Evolutionary conservation across 2,329 filamentous ascomycete genomes (phyloP).

Genomic region (Xylaria sp.): DNA sequence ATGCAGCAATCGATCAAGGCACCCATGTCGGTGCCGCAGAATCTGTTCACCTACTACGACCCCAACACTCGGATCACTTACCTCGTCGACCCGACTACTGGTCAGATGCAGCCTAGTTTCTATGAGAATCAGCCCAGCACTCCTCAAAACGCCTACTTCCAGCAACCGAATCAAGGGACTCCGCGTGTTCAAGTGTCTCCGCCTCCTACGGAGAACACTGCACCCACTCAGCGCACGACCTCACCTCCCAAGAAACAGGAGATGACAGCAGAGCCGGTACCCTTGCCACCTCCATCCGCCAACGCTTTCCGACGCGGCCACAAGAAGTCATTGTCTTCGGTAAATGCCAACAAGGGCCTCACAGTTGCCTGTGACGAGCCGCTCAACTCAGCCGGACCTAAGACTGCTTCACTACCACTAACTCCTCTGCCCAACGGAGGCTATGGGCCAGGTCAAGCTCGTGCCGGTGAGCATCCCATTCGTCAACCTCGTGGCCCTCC

Average conservation of each 20-base stretch:
- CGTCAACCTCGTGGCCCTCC: conserved; percentile 95
- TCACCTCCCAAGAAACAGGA: conserved; percentile 74
- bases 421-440: conserved; percentile 80
- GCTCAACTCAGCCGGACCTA: conserved; percentile 74
- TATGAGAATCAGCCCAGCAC: conserved; percentile 59
- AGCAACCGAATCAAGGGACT: conserved; percentile 61
- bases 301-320: conserved; percentile 94
- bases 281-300: conserved; percentile 86
- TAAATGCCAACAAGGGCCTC: conserved; percentile 64
- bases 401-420: conserved; percentile 81
- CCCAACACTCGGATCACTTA: conserved; percentile 85
- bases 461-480: conserved; percentile 92
- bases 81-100: conserved; percentile 74
- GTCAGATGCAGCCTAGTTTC: conserved; percentile 54
- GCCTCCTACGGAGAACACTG: conserved; percentile 71
- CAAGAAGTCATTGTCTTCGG: conserved; percentile 86
- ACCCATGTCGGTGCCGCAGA: conserved; percentile 73
- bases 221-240: conserved; percentile 67
- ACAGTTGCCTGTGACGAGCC: conserved; percentile 58
- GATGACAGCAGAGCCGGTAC: conserved; percentile 73
- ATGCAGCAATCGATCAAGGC: conserved; percentile 70
- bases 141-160: conserved; percentile 49
- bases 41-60: conserved; percentile 86
- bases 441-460: conserved; percentile 91
- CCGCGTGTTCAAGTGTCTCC: conserved; percentile 87